Conservation (phyloP, 192 early-diverging fungal genomes). For the Rhizoclosmatium sp. region DNA sequence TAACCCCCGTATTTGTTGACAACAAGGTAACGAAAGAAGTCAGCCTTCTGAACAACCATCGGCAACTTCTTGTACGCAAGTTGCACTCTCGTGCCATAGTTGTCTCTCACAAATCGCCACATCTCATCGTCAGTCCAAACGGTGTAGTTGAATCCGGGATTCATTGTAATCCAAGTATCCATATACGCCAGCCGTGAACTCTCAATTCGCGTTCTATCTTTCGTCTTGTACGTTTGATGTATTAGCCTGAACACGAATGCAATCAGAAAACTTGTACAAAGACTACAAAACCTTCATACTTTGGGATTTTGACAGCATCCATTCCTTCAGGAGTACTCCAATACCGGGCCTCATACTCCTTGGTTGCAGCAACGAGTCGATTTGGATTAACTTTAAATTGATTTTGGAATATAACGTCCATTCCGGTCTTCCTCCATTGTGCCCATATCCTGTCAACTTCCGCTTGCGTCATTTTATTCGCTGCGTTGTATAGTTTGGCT, state of each 20-base stretch:
- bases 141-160: neutral
- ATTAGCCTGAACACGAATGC: neutral
- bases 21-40: slow-evolving; percentile 36
- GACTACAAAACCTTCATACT: slow-evolving; percentile 4
- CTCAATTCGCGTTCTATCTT: neutral
- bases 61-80: slow-evolving; percentile 15
- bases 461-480: slow-evolving; percentile 16
- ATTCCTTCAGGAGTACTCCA: neutral
- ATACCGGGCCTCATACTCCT: neutral
- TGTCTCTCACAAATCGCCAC: neutral
- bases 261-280: neutral
- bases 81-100: neutral
- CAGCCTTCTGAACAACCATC: slow-evolving; percentile 23
- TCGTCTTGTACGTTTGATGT: slow-evolving; percentile 19
- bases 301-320: neutral
- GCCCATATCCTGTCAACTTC: slow-evolving; percentile 15
- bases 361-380: neutral
- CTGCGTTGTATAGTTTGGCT: neutral
- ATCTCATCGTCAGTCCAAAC: slow-evolving; percentile 13
- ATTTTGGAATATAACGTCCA: neutral
- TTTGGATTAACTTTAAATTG: neutral
- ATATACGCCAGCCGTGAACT: neutral
- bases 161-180: slow-evolving; percentile 31
- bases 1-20: slow-evolving; percentile 22
- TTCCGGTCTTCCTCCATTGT: slow-evolving; percentile 1